Percentiles rank a stretch among this genome's conserved stretches.
Conservation (phyloP, 176 grass and related monocot species). For the Oryza meyeriana region DNA sequence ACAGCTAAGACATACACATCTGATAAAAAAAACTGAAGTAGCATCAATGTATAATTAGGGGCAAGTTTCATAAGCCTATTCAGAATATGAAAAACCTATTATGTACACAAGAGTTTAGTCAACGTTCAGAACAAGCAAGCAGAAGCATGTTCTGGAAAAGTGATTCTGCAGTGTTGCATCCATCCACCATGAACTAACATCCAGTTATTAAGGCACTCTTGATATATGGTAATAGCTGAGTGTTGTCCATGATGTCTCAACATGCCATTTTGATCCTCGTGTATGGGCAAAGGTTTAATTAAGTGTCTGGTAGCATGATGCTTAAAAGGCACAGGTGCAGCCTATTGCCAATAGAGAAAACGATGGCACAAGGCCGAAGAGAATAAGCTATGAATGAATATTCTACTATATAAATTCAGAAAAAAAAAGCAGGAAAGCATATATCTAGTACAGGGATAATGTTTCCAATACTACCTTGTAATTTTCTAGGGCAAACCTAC, state of each 20-base stretch:
- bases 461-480: conserved; percentile 66
- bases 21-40: not conserved
- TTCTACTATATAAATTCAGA: not conserved
- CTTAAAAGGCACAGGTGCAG: not conserved
- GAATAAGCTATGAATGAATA: not conserved
- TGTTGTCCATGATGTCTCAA: not conserved
- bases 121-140: not conserved
- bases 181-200: not conserved
- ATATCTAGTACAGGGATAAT: not conserved
- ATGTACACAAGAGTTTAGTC: not conserved
- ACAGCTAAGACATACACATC: not conserved
- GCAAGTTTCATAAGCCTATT: not conserved
- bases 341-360: not conserved
- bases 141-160: not conserved
- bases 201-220: not conserved
- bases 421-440: not conserved
- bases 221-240: not conserved
- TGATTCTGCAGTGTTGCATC: not conserved
- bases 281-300: not conserved
- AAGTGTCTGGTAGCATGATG: not conserved
- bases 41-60: not conserved
- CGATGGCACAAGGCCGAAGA: not conserved
- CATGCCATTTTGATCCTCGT: not conserved
- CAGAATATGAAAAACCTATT: not conserved
- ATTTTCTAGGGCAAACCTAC: conserved; percentile 90